Conservation (phyloP, 768 basidiomycete species). For the Brasilioporus rufonigricans region DNA sequence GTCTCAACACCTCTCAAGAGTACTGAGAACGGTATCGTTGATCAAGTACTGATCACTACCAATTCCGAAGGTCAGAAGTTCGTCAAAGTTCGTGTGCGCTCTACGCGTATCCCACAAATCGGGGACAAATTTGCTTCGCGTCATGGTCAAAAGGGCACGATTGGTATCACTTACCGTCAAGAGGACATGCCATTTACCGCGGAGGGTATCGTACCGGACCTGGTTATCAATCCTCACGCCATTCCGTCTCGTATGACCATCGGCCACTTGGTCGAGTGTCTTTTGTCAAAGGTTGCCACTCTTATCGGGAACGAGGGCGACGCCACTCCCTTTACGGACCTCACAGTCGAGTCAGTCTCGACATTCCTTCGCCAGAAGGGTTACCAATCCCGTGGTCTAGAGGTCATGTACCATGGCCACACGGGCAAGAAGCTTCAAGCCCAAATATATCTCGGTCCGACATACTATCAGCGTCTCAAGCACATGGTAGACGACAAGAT, state of each 20-base stretch:
- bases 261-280: conserved; percentile 97
- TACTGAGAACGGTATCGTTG: conserved; percentile 96
- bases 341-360: conserved; percentile 99
- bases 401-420: conserved; percentile 99
- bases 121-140: conserved; percentile 99
- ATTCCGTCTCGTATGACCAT: conserved; percentile 99
- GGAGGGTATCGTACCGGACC: conserved; percentile 94
- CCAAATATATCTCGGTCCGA: conserved; percentile 97
- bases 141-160: conserved; percentile 99
- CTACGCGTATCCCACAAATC: conserved; percentile 95
- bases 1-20: conserved; percentile 97
- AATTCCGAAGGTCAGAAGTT: conserved; percentile 97
- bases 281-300: conserved; percentile 94
- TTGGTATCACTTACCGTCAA: conserved; percentile 98
- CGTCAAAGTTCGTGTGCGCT: conserved; percentile 95
- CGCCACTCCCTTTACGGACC: conserved; percentile 96
- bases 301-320: conserved; percentile 97
- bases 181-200: conserved; percentile 99
- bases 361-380: conserved; percentile 82
- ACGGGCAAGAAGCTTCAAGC: conserved; percentile 98
- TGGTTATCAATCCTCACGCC: conserved; percentile 99
- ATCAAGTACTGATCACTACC: conserved; percentile 95
- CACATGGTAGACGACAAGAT: conserved; percentile 99
- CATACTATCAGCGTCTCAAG: conserved; percentile 97
- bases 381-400: conserved; percentile 95